Conservation (phyloP, 2,329 filamentous ascomycete genomes). For the Trichoderma lentiforme region DNA sequence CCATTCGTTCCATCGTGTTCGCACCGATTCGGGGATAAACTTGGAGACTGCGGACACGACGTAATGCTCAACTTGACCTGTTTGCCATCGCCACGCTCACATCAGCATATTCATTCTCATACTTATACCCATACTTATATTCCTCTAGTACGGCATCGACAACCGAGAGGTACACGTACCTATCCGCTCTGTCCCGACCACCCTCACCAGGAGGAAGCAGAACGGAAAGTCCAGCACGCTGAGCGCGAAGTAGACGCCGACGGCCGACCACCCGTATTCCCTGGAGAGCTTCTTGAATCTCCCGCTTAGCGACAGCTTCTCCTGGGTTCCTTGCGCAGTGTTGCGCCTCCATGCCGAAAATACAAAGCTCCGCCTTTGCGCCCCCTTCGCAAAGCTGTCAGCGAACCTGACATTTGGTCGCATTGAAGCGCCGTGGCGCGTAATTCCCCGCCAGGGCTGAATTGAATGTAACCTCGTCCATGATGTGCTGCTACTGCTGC, state of each 20-base stretch:
- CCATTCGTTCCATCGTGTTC: constrained; percentile 51
- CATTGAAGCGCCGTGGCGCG: constrained; percentile 8
- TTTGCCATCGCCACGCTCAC: constrained; percentile 3
- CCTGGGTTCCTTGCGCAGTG: constrained; percentile 24
- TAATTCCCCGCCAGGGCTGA: background rate
- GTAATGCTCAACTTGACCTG: constrained; percentile 63
- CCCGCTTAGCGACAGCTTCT: constrained; percentile 57
- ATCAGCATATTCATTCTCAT: background rate
- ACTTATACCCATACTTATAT: background rate
- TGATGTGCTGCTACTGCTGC: background rate
- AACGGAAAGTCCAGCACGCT: constrained; percentile 90
- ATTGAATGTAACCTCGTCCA: constrained; percentile 5
- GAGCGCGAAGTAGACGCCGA: constrained; percentile 84
- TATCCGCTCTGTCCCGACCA: constrained; percentile 81
- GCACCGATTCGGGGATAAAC: constrained; percentile 57
- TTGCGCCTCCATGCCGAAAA: constrained; percentile 34
- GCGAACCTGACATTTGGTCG: constrained; percentile 19
- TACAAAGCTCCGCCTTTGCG: constrained; percentile 33
- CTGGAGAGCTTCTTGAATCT: constrained; percentile 78
- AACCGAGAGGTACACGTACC: constrained; percentile 45
- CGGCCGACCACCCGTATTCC: constrained; percentile 90
- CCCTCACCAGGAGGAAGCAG: constrained; percentile 83
- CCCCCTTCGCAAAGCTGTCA: constrained; percentile 24
- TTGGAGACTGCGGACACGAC: constrained; percentile 58
- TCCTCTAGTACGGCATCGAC: background rate